phyloP scores from a whole-genome alignment of 2,329 filamentous ascomycete genomes.

The Neobulgaria alba region DNA sequence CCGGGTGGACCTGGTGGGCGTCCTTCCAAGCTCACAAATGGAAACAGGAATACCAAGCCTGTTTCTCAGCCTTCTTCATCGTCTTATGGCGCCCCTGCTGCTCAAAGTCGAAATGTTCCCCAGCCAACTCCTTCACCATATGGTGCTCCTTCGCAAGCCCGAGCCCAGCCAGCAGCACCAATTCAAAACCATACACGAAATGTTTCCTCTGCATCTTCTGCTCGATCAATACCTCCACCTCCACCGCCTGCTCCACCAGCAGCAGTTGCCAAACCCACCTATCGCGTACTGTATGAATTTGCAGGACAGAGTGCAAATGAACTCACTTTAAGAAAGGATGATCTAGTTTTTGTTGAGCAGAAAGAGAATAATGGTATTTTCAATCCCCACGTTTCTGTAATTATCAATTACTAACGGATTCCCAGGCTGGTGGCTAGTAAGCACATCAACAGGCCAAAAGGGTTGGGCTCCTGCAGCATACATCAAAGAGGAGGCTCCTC shows the following conservation, averaged over 20 bases:
- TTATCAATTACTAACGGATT: constrained; percentile 28
- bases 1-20: constrained; percentile 79
- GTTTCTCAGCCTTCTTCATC: constrained; percentile 16
- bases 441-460: constrained; percentile 63
- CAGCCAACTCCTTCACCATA: constrained; percentile 23
- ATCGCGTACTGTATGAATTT: constrained; percentile 91
- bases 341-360: constrained; percentile 81
- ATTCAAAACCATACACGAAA: constrained; percentile 47
- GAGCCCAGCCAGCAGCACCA: constrained; percentile 14
- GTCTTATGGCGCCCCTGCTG: constrained; percentile 1
- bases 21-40: constrained; percentile 59
- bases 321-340: constrained; percentile 68
- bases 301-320: constrained; percentile 77
- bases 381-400: neutral
- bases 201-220: constrained; percentile 42
- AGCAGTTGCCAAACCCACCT: constrained; percentile 61
- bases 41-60: constrained; percentile 27
- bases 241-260: constrained; percentile 60
- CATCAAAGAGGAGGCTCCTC: constrained; percentile 69
- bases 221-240: constrained; percentile 48
- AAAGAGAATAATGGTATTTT: constrained; percentile 88
- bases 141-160: neutral
- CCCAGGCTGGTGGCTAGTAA: constrained; percentile 91
- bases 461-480: constrained; percentile 95
- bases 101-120: constrained; percentile 20